Evolutionary conservation across 257 asterid species (phyloP), one percentile per base, ranked within the genome.

Genomic region (Solanum appendiculatum): DNA sequence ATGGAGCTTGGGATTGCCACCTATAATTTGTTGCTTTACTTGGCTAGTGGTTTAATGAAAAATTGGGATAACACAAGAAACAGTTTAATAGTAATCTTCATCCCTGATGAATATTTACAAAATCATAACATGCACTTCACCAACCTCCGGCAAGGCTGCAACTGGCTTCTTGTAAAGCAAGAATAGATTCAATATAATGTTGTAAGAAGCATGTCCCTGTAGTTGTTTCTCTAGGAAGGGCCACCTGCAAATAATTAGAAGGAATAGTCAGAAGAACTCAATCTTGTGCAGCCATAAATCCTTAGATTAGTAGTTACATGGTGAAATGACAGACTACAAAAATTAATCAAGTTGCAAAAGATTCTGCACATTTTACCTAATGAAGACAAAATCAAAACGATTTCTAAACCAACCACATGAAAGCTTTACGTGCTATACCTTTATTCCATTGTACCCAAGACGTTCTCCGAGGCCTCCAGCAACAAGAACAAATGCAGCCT

Each of bases 391-490:
- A 75, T 14, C 46, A 56, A 20, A 78, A 58, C 77, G 70, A 86
- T 33, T 34, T 86, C 80, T 78, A 83, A 29, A 85, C 29, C 51
- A 70, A 84, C 33, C 42, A 74, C 51, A 80, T 80, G 66, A 80
- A 46, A 29, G n/a, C 58, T 46, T 80, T 31, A 27, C 11, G 33
- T 69, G 72, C 36, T 85, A 85, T 89, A 97, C 99, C 98, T 97
- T 97, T 74, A 97, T 95, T 86, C 99, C 99, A 64, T 96, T 96
- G 92, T 96, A 97, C 82, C 99, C 99, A 87, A 97, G 98, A 87
- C 99, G 99, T 91, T 97, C 99, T 81, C 99, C 99, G 83, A 97
- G 99, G 87, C 99, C 99, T 66, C 99, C 99, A 77, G 99, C 99
- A 90, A 97, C 99, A 82, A 97, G 99, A 87, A 97, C 98, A 89